phyloP scores from a whole-genome alignment of 306 rosid genomes.

The Cajanus cajan region DNA sequence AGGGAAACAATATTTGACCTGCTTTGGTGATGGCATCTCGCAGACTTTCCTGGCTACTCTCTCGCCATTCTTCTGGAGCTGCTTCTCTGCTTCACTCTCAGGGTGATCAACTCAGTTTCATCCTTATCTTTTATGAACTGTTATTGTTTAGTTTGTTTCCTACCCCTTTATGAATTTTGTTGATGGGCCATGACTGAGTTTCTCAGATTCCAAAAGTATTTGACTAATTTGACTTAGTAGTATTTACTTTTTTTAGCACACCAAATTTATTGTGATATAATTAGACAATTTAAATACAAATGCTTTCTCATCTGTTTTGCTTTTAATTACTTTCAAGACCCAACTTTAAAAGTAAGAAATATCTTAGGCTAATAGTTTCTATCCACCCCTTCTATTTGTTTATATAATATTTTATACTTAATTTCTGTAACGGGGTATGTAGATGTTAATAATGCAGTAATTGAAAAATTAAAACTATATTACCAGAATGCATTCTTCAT shows the following conservation, averaged over 20 bases:
- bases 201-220: not conserved
- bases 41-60: conserved; percentile 51
- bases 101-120: conserved; percentile 9
- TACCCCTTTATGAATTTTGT: not conserved
- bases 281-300: not conserved
- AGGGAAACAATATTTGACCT: not conserved
- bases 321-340: not conserved
- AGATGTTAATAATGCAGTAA: not conserved
- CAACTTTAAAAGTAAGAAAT: not conserved
- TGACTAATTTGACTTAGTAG: not conserved
- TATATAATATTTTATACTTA: not conserved
- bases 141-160: not conserved
- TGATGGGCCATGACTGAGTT: not conserved
- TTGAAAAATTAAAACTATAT: not conserved
- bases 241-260: not conserved
- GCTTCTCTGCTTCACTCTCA: conserved; percentile 55
- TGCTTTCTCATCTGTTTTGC: not conserved
- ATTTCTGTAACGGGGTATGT: not conserved
- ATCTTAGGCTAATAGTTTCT: not conserved
- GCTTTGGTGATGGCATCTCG: conserved; percentile 65
- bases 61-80: conserved; percentile 51
- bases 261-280: not conserved
- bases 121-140: not conserved
- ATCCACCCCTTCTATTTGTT: not conserved
- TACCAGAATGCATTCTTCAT: not conserved